phyloP scores from a whole-genome alignment of 2,329 filamentous ascomycete species.

The Aureobasidium uvarum region DNA sequence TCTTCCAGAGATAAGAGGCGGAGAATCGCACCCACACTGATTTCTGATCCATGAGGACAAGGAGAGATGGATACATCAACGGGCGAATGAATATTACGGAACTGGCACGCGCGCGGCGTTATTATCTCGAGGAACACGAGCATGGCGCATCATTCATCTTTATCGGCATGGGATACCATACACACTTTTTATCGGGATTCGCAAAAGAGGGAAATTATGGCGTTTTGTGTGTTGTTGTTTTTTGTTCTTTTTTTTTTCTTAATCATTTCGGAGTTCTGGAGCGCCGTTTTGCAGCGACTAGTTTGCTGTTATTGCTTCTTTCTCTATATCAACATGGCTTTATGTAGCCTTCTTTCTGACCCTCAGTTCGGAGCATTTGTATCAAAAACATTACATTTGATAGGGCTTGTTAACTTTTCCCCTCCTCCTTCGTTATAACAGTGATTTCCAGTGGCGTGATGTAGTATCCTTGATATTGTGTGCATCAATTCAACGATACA shows the following conservation, averaged over 20 bases:
- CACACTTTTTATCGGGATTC: not conserved
- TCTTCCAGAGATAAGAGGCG: constrained; percentile 44
- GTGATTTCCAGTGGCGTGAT: no score
- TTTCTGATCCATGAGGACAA: constrained; percentile 2
- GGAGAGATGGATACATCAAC: not conserved
- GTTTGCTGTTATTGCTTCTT: not conserved
- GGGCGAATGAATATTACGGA: not conserved
- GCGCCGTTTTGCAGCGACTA: not conserved
- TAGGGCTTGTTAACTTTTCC: no score
- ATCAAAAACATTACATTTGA: not conserved
- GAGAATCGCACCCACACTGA: constrained; percentile 46
- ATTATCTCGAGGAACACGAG: not conserved
- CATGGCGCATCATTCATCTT: not conserved
- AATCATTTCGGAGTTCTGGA: not conserved
- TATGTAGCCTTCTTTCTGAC: not conserved
- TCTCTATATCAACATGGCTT: not conserved
- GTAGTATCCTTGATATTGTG: no score
- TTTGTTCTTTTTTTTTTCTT: not conserved
- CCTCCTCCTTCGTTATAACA: no score
- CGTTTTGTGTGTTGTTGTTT: not conserved
- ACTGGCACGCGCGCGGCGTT: not conserved
- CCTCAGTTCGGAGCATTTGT: not conserved
- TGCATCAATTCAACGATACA: no score
- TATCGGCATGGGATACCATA: not conserved
- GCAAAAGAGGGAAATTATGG: not conserved